Conservation (phyloP, 2,329 filamentous ascomycete species). For the Chalaropsis thielavioides region DNA sequence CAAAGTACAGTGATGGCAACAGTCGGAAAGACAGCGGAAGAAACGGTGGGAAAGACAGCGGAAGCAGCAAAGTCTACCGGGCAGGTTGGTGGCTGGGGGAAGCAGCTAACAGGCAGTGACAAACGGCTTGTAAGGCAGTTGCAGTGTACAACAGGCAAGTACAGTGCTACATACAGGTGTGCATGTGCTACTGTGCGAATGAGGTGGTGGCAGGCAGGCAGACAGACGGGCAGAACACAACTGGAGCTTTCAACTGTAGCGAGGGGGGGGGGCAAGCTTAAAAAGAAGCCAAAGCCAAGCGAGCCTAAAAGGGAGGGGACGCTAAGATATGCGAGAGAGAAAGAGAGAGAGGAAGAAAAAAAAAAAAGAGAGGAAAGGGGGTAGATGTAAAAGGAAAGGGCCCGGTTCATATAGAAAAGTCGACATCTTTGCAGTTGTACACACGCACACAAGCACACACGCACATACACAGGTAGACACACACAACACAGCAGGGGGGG, state of each 20-base stretch:
- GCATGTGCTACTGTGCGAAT: not conserved
- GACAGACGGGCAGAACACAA: slow-evolving; percentile 6
- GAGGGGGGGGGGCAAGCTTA: slow-evolving; percentile 14
- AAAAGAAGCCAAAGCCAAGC: slow-evolving; percentile 15
- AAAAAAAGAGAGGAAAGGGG: slow-evolving; percentile 8
- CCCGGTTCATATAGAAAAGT: slow-evolving; percentile 1
- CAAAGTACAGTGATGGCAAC: too few relatives aligned
- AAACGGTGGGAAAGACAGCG: not conserved
- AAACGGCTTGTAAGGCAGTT: not conserved
- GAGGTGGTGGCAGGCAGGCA: slow-evolving; percentile 1
- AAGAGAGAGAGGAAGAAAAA: slow-evolving; percentile 2
- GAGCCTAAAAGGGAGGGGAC: slow-evolving; percentile 6
- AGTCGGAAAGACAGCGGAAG: not conserved
- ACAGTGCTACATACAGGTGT: not conserved
- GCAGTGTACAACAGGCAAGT: not conserved
- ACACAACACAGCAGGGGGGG: not conserved
- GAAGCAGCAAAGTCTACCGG: too few relatives aligned
- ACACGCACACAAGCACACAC: not conserved
- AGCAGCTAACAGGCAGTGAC: not conserved
- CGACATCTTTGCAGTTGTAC: not conserved
- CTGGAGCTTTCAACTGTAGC: not conserved
- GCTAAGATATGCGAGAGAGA: slow-evolving; percentile 7
- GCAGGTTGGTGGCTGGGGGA: too few relatives aligned
- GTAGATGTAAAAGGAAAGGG: slow-evolving; percentile 10
- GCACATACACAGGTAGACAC: not conserved